A percentile compares a stretch with the other conserved stretches of the same genome.
These are phyloP conservation scores for Trifolium fragiferum DNA, from an alignment of 306 rosid species.

Conservation along the genomic window DNA sequence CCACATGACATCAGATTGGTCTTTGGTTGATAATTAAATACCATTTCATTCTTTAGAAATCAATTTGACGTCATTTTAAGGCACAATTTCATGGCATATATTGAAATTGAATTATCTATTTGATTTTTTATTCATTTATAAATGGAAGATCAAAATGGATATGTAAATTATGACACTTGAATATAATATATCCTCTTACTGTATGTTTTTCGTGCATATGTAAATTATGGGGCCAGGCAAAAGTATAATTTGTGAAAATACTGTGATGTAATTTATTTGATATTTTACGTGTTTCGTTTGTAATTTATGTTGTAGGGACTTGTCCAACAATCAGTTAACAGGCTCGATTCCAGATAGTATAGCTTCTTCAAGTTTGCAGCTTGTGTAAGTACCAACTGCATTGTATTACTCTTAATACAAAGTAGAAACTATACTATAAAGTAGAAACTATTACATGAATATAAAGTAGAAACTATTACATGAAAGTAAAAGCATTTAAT, in stretches of 20 bases:
- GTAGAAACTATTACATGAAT: not conserved
- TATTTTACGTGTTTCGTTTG: conserved; percentile 28
- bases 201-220: conserved; percentile 11
- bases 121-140: conserved; percentile 29
- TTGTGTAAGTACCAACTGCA: conserved; percentile 71
- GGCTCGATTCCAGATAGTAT: conserved; percentile 86
- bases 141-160: conserved; percentile 18
- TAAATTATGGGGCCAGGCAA: conserved; percentile 4
- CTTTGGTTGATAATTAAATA: not conserved
- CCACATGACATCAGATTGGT: not conserved
- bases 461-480: not conserved
- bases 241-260: not conserved
- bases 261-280: conserved; percentile 18
- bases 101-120: not conserved
- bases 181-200: not conserved
- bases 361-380: conserved; percentile 74
- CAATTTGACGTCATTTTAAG: not conserved
- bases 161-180: not conserved
- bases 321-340: conserved; percentile 76
- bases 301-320: conserved; percentile 65
- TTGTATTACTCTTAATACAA: no score
- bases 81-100: conserved; percentile 22
- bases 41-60: conserved; percentile 10
- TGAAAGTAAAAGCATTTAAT: conserved; percentile 4
- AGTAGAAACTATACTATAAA: no score